These are phyloP conservation scores for Candida orba DNA, from an alignment of 805 yeast genomes.

Conservation along the genomic window DNA sequence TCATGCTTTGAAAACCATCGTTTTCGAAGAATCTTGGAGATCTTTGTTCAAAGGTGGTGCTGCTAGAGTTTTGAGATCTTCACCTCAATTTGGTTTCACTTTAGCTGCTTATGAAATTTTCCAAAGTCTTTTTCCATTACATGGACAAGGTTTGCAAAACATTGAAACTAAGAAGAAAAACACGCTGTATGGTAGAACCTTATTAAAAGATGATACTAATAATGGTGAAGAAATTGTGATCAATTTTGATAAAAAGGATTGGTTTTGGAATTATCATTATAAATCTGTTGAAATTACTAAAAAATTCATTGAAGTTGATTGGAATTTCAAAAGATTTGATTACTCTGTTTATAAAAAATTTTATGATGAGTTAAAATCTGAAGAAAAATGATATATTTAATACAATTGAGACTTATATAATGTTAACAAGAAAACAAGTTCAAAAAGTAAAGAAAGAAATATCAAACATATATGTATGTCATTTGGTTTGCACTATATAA, in stretches of 20 bases:
- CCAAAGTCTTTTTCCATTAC: slow-evolving; percentile 68
- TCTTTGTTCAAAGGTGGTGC: slow-evolving; percentile 96
- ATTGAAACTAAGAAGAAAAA: slow-evolving; percentile 12
- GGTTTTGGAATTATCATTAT: slow-evolving; percentile 37
- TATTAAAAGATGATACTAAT: slow-evolving; percentile 5
- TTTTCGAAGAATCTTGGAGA: slow-evolving; percentile 72
- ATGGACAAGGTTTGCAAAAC: slow-evolving; percentile 21
- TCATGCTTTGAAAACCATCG: slow-evolving; percentile 70
- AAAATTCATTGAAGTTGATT: slow-evolving; percentile 55
- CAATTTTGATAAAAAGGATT: slow-evolving; percentile 37
- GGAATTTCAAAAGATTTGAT: slow-evolving; percentile 51
- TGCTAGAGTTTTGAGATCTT: slow-evolving; percentile 89
- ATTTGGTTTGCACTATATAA: too few relatives aligned
- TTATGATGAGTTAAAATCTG: slow-evolving; percentile 23
- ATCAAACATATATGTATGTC: too few relatives aligned
- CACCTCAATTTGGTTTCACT: slow-evolving; percentile 97
- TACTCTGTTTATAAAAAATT: slow-evolving; percentile 38
- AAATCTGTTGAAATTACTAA: slow-evolving; percentile 56
- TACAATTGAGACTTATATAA: background rate
- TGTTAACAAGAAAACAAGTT: background rate
- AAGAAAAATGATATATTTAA: background rate
- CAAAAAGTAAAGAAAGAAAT: too few relatives aligned
- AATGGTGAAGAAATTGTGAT: slow-evolving; percentile 23
- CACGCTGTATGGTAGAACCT: slow-evolving; percentile 5
- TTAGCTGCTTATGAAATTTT: slow-evolving; percentile 94